Evolutionary conservation across 1,139 yeast species (phyloP), one percentile per base, ranked within the genome.

Genomic region (Suhomyces maxii): DNA sequence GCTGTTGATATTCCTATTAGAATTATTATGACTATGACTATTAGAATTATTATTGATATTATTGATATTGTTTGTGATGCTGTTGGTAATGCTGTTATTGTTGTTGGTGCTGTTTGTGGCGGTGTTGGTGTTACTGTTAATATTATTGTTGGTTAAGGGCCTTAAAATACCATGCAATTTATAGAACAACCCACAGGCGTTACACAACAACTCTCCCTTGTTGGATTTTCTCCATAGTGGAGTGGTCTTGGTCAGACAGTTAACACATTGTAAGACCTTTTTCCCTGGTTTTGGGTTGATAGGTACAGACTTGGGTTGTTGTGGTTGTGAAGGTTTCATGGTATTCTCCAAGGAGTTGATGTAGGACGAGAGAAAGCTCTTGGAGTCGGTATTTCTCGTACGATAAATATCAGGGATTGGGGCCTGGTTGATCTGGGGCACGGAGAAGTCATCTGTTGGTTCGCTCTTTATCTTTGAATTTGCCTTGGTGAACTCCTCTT

Each of bases 221-320:
- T 65, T 69, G n/a, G 76, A 63, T 48, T 71, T 73, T 40, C 80
- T 61, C 80, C 80, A 75, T 12, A 75, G 59, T 4, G 80, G 79
- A 2, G 80, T 74, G 2, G 79, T 73, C 48, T 62, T 66, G 8
- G 80, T 74, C 40, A 69, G 71, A 54, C 80, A 75, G 57, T 75
- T 74, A 35, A 76, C 59, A 49, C 80, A 75, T 50, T 71, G 76
- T 34, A 72, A 57, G 1, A 61, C 49, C 44, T 67, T 68, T 46
- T 66, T 53, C 28, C 35, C 25, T 9, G 26, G 23, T 3, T 37
- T 30, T 11, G 37, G 6, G 28, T 26, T 62, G 39, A 50, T 34
- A n/a, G 47, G 30, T 7, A 38, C 23, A 10, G 30, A 13, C 12
- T 10, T 11, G 25, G 36, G 18, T 8, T 40, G 26, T 42, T 10